Conservation (phyloP, 768 basidiomycete genomes). For the Crassisporium funariophilum region DNA sequence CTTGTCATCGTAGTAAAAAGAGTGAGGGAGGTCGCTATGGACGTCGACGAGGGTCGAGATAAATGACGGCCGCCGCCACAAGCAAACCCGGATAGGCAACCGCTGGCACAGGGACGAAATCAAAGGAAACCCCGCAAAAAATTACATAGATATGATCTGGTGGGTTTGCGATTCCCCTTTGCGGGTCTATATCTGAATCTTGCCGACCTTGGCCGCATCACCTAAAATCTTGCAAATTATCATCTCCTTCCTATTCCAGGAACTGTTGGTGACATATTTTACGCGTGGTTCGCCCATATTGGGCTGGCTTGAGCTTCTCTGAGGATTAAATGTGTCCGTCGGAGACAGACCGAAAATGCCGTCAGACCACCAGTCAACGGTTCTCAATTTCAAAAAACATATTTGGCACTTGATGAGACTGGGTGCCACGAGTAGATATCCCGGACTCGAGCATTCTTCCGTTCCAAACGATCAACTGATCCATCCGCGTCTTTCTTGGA, state of each 20-base stretch:
- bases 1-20: slow-evolving; percentile 7
- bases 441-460: slow-evolving; percentile 28
- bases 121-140: slow-evolving; percentile 34
- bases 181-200: slow-evolving; percentile 42
- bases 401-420: slow-evolving; percentile 20
- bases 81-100: slow-evolving; percentile 16
- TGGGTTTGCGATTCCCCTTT: slow-evolving; percentile 34
- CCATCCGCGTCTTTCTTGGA: slow-evolving; percentile 27
- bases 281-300: slow-evolving; percentile 47
- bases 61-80: slow-evolving; percentile 30
- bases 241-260: slow-evolving; percentile 39
- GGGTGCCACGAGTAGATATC: slow-evolving; percentile 30
- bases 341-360: slow-evolving; percentile 39
- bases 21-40: slow-evolving; percentile 25
- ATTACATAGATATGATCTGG: slow-evolving; percentile 38
- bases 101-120: slow-evolving; percentile 28
- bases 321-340: slow-evolving; percentile 33
- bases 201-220: slow-evolving; percentile 44
- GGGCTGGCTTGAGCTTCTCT: slow-evolving; percentile 32
- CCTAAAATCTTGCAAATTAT: slow-evolving; percentile 11
- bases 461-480: slow-evolving; percentile 34
- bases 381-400: slow-evolving; percentile 24
- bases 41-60: slow-evolving; percentile 24
- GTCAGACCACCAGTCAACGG: slow-evolving; percentile 23
- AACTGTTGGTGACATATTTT: slow-evolving; percentile 39